These are phyloP conservation scores for Populus simonii DNA, from an alignment of 345 rosid genomes.

Conservation along the genomic window DNA sequence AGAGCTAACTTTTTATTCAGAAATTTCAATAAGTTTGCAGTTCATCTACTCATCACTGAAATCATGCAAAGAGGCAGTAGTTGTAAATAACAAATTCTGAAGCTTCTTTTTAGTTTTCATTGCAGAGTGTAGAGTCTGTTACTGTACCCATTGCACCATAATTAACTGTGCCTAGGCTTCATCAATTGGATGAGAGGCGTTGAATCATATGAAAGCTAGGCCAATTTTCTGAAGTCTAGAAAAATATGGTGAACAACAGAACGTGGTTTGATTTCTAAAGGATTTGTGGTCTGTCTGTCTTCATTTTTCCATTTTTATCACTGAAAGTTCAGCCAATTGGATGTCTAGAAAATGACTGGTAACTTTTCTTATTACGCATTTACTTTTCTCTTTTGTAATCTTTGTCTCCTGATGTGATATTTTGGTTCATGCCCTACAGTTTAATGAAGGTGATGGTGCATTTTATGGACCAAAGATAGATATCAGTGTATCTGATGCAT, in stretches of 20 bases:
- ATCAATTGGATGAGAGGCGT: not conserved
- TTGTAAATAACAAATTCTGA: not conserved
- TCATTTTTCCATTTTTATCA: not conserved
- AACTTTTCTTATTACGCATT: not conserved
- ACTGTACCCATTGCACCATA: not conserved
- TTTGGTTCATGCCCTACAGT: constrained; percentile 35
- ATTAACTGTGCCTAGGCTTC: not conserved
- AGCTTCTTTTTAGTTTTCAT: not conserved
- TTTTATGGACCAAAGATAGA: constrained; percentile 99
- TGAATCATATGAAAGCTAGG: not conserved
- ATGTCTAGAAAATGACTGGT: not conserved
- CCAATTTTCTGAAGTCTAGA: not conserved
- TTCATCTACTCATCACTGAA: not conserved
- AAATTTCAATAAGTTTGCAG: not conserved
- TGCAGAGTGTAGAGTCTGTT: not conserved
- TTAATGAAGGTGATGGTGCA: constrained; percentile 93
- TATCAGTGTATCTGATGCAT: constrained; percentile 91
- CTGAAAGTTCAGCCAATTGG: not conserved
- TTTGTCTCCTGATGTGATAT: not conserved
- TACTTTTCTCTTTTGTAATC: not conserved
- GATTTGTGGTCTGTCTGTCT: not conserved
- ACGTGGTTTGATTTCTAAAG: not conserved
- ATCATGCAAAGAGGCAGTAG: not conserved
- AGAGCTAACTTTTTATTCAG: not conserved
- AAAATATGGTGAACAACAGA: not conserved